A percentile compares a stretch with the other conserved stretches of the same genome.
These are phyloP conservation scores for Cyclocybe aegerita DNA, from an alignment of 768 basidiomycete genomes.

Conservation along the genomic window DNA sequence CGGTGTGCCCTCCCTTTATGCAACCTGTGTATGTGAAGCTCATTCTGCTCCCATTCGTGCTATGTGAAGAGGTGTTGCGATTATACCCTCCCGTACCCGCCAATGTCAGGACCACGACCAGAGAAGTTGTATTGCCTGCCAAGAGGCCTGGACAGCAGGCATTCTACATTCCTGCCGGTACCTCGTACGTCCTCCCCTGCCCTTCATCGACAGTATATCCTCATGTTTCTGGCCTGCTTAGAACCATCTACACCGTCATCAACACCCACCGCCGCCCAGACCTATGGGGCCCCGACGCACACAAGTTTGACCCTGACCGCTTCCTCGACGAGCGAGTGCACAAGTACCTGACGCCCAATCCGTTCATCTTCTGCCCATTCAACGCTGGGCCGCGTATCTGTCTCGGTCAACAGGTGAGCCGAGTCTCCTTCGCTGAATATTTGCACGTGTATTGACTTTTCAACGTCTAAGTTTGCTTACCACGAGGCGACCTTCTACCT, in stretches of 20 bases:
- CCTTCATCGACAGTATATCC: neutral
- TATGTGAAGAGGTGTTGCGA: conserved; percentile 37
- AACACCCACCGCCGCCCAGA: conserved; percentile 49
- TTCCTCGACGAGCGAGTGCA: conserved; percentile 51
- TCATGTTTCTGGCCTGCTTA: neutral
- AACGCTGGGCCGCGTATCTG: conserved; percentile 39
- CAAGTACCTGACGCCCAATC: conserved; percentile 46
- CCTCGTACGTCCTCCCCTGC: conserved; percentile 29
- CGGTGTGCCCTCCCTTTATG: conserved; percentile 16
- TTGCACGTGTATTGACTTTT: neutral
- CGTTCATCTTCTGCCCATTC: conserved; percentile 39
- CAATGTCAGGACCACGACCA: conserved; percentile 2
- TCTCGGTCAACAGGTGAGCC: conserved; percentile 37
- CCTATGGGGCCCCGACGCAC: conserved; percentile 53
- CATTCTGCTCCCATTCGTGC: neutral
- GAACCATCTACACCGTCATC: conserved; percentile 33
- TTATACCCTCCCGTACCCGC: conserved; percentile 30
- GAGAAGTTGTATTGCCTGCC: conserved; percentile 11
- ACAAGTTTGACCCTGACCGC: conserved; percentile 53
- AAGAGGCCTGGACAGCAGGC: conserved; percentile 14
- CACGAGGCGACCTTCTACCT: conserved; percentile 59
- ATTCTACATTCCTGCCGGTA: conserved; percentile 26
- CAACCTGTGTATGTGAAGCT: neutral
- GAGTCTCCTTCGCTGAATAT: neutral
- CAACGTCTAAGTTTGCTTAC: conserved; percentile 41